Evolutionary conservation across 2,329 filamentous ascomycete genomes (phyloP), one percentile per base, ranked within the genome.

Genomic region (Orbilia quercus): DNA sequence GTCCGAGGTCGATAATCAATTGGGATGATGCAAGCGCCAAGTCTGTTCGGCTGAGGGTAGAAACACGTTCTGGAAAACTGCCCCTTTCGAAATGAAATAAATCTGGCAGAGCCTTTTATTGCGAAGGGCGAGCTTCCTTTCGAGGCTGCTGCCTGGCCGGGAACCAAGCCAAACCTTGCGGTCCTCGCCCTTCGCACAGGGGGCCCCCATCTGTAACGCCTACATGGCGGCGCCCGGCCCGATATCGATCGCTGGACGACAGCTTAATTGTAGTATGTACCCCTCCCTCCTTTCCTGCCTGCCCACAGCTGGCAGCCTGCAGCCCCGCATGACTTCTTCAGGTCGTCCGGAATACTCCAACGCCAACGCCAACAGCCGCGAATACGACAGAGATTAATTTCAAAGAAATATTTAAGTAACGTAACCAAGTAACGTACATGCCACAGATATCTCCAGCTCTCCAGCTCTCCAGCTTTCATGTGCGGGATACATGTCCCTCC

Each of bases 191-290:
- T 25, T n/a, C 31, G 47, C 50, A 42, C 42, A n/a, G 23, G 62
- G 23, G 28, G 28, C 28, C 40, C 47, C 47, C 42, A 44, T 34
- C 42, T 22, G 45, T 47, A n/a, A 34, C 25, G 34, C 62, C 47
- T 36, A 45, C 18, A 45, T 59, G 47, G 63, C 67, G 67, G 67
- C 67, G 67, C 54, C 47, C 67, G 67, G 67, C 53, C 67, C 67
- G 67, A 72, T 45, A 47, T n/a, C 25, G 6, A 47, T n/a, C 25
- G 6, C 31, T 11, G 16, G 50, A 54, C n/a, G 36, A 44, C 28
- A 36, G 20, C n/a, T n/a, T n/a, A n/a, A n/a, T n/a, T n/a, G n/a
- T n/a, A n/a, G n/a, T n/a, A 12, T 23, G 28, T 53, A 47, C n/a
- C n/a, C 47, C 23, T n/a, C n/a, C 48, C 36, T 23, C 20, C 38